phyloP scores from a whole-genome alignment of 768 basidiomycete genomes.

The Crepidotus variabilis region DNA sequence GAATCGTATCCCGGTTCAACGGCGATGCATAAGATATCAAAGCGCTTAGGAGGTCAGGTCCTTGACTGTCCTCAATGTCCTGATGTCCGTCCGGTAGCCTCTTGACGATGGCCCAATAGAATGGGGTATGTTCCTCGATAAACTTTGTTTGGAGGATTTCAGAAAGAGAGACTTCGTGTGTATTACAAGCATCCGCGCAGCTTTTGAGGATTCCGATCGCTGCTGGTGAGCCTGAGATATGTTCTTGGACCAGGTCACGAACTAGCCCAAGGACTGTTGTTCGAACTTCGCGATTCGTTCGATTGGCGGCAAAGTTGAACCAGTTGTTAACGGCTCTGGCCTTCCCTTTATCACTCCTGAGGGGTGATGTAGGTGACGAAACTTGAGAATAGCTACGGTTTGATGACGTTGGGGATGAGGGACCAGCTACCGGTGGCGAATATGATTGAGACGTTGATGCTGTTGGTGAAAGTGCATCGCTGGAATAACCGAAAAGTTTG shows the following conservation, averaged over 20 bases:
- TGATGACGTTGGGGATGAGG: conserved; percentile 5
- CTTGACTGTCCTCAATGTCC: conserved; percentile 23
- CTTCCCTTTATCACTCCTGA: conserved; percentile 26
- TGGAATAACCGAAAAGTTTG: background rate
- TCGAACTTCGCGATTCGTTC: conserved; percentile 45
- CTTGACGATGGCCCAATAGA: conserved; percentile 76
- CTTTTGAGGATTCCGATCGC: conserved; percentile 48
- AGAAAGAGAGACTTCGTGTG: conserved; percentile 47
- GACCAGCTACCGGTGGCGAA: conserved; percentile 10
- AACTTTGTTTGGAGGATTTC: conserved; percentile 56
- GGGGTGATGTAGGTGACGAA: conserved; percentile 3
- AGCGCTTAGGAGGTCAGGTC: conserved; percentile 41
- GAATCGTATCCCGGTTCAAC: conserved; percentile 36
- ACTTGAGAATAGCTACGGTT: conserved; percentile 3
- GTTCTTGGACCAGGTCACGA: conserved; percentile 50
- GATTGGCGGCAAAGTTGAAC: conserved; percentile 26
- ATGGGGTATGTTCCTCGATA: conserved; percentile 60
- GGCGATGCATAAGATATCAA: conserved; percentile 52
- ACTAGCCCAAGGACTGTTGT: conserved; percentile 50
- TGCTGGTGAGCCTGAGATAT: conserved; percentile 24
- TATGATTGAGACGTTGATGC: conserved; percentile 8
- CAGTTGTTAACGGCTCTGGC: conserved; percentile 22
- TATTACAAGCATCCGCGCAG: conserved; percentile 58
- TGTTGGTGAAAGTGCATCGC: background rate
- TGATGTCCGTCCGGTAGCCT: conserved; percentile 35